Evolutionary conservation across 306 rosid genomes (phyloP).

Genomic region (Rosa chinensis): DNA sequence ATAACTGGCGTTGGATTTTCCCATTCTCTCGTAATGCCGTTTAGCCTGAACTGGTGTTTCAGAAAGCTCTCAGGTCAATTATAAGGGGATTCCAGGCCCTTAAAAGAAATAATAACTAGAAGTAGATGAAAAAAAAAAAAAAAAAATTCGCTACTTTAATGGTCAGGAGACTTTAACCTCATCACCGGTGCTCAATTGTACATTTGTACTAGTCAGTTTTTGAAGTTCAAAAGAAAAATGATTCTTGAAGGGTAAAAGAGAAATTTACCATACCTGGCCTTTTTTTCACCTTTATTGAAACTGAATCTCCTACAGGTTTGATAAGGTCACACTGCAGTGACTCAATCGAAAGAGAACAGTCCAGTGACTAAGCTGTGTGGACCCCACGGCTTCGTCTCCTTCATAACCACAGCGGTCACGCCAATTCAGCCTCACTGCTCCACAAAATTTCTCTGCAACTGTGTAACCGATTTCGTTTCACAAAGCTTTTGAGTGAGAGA

Average conservation of each 20-base stretch:
- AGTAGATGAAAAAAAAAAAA: not conserved
- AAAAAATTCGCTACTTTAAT: too few species aligned
- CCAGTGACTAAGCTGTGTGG: not conserved
- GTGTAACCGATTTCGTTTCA: not conserved
- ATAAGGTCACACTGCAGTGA: not conserved
- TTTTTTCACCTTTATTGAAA: not conserved
- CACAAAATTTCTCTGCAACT: not conserved
- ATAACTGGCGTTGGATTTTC: not conserved
- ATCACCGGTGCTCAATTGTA: too few species aligned
- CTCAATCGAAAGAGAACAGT: not conserved
- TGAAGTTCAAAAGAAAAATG: too few species aligned
- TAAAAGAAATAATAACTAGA: not conserved
- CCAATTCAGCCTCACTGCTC: not conserved
- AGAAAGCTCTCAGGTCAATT: not conserved
- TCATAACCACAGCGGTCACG: not conserved
- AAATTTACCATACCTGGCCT: too few species aligned
- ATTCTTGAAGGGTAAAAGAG: not conserved
- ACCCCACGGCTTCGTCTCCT: not conserved
- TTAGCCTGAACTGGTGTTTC: not conserved
- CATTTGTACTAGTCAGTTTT: too few species aligned
- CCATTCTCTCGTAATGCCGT: not conserved
- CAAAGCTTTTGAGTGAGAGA: not conserved
- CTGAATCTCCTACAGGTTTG: not conserved
- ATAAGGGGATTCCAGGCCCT: not conserved
- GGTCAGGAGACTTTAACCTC: not conserved